Evolutionary conservation across 2,329 filamentous ascomycete genomes (phyloP).

Genomic region (Knoxdaviesia proteae): DNA sequence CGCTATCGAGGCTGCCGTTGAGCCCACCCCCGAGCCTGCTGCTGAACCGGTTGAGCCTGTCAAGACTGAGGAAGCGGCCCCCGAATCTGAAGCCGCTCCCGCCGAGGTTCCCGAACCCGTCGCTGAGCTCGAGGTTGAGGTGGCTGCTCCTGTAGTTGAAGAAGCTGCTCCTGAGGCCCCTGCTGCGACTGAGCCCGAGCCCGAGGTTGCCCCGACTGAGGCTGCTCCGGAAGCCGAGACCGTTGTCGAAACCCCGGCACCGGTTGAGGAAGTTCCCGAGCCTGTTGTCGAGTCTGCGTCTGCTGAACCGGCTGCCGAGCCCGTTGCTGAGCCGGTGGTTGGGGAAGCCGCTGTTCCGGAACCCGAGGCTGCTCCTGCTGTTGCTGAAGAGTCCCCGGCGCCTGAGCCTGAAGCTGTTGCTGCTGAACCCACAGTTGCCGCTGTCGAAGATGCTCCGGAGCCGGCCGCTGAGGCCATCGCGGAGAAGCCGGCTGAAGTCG

Average conservation of each 20-base stretch:
- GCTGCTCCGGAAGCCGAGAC: conserved; percentile 2
- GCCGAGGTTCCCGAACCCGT: neutral
- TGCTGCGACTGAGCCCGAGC: neutral
- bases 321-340: neutral
- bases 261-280: neutral
- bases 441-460: neutral
- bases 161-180: conserved; percentile 1
- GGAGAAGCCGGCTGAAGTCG: conserved; percentile 1
- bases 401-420: conserved; percentile 1
- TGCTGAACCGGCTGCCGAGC: conserved; percentile 1
- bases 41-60: neutral
- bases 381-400: neutral
- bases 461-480: neutral
- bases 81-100: conserved; percentile 5
- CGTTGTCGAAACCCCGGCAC: neutral
- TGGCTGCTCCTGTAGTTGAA: neutral
- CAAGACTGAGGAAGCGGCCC: neutral
- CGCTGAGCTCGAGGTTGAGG: conserved; percentile 6
- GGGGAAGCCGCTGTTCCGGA: neutral
- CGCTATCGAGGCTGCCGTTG: conserved; percentile 2
- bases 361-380: neutral
- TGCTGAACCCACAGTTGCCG: too few relatives aligned
- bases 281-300: conserved; percentile 1
- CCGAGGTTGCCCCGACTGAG: conserved; percentile 1
- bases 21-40: neutral